A percentile compares a stretch with the other conserved stretches of the same genome.
Conservation (phyloP, 805 yeast genomes). For the Pichia cabralensis region DNA sequence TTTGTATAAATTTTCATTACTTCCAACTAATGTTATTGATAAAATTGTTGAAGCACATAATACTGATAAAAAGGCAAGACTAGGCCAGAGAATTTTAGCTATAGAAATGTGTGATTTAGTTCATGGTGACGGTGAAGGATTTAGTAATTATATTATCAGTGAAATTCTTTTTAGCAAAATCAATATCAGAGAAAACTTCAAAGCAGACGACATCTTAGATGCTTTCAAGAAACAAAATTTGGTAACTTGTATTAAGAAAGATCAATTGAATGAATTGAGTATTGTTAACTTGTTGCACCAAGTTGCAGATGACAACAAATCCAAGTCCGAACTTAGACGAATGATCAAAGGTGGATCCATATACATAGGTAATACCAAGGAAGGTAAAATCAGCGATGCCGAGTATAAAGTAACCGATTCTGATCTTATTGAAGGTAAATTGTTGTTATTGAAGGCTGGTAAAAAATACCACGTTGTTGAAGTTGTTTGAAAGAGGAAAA, state of each 20-base stretch:
- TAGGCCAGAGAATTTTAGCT: conserved; percentile 74
- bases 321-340: conserved; percentile 29
- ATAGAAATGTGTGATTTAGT: conserved; percentile 77
- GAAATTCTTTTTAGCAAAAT: conserved; percentile 42
- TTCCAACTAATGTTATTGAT: conserved; percentile 55
- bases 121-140: conserved; percentile 74
- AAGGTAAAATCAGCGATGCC: conserved; percentile 35
- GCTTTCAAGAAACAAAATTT: conserved; percentile 55
- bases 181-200: conserved; percentile 24
- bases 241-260: conserved; percentile 28
- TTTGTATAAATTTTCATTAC: conserved; percentile 67
- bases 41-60: conserved; percentile 42
- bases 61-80: conserved; percentile 48
- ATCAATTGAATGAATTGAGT: conserved; percentile 25
- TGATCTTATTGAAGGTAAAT: conserved; percentile 45
- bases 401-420: conserved; percentile 39
- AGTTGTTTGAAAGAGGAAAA: conserved; percentile 12
- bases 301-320: conserved; percentile 38
- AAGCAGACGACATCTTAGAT: conserved; percentile 38
- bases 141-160: conserved; percentile 56
- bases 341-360: conserved; percentile 64
- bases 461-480: conserved; percentile 59
- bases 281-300: conserved; percentile 44
- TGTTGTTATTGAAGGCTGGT: conserved; percentile 65
- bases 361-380: conserved; percentile 52